phyloP scores from a whole-genome alignment of 495 filamentous ascomycete genomes.

The Aspergillus ellipticus region DNA sequence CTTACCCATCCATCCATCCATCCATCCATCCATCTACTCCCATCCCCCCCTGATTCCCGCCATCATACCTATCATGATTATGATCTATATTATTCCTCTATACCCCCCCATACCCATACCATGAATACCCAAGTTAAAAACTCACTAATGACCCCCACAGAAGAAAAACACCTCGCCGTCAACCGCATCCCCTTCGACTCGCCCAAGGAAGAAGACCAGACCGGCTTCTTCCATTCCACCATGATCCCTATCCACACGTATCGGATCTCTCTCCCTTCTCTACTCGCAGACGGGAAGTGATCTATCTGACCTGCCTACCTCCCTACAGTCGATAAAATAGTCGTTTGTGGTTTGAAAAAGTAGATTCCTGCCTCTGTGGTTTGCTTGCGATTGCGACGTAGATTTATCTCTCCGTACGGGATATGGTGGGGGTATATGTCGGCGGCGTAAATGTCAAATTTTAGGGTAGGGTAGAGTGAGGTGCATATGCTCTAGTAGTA shows the following conservation, averaged over 20 bases:
- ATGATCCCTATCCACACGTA: conserved; percentile 48
- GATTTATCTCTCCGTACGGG: too few species aligned
- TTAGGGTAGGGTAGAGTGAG: too few species aligned
- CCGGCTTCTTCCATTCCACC: conserved; percentile 55
- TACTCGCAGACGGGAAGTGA: neutral
- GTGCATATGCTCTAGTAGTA: too few species aligned
- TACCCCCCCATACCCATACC: neutral
- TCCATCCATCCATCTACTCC: neutral
- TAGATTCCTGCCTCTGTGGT: too few species aligned
- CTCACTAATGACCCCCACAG: conserved; percentile 8
- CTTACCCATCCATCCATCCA: conserved; percentile 3
- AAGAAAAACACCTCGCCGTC: conserved; percentile 29
- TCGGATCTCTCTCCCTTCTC: conserved; percentile 15
- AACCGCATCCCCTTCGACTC: conserved; percentile 43
- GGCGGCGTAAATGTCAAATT: too few species aligned
- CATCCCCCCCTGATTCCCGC: neutral
- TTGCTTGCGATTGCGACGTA: too few species aligned
- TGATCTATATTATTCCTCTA: neutral
- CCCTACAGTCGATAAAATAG: too few species aligned
- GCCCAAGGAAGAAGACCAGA: conserved; percentile 44
- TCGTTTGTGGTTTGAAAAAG: too few species aligned
- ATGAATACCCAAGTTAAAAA: neutral
- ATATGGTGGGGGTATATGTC: too few species aligned
- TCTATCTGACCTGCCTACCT: too few species aligned
- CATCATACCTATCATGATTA: neutral